Evolutionary conservation across 805 yeast species (phyloP), one percentile per base, ranked within the genome.

Genomic region (Suhomyces xylopsoci): DNA sequence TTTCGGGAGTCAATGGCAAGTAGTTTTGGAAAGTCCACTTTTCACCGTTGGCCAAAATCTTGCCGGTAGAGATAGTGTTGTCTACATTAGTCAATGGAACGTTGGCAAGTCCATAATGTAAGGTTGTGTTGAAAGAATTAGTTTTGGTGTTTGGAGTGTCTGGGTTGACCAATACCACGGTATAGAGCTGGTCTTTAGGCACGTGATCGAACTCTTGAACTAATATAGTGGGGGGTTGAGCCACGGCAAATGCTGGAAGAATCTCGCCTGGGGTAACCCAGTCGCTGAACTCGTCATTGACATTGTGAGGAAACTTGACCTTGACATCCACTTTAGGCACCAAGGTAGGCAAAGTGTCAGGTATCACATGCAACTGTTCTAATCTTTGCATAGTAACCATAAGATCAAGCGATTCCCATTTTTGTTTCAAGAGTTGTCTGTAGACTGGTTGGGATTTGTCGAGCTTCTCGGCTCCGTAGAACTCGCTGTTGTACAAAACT

Each of bases 331-430:
- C 93, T 56, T 78, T 73, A 17, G 98, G 98, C 8, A 81, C 85
- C 52, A 94, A 70, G 2, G 97, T 91, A 25, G 97, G 94, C 68
- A 94, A 66, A 3, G 98, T 92, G 66, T 94, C 99, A 14, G 99
- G 99, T 54, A 94, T 88, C 43, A 90, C 90, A 43, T 80, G 81
- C 59, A 90, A 73, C 52, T 87, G 84, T 72, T 94, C 99, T 50
- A 94, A 71, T 74, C 98, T 84, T 74, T 94, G 97, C 94, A 94
- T 90, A 50, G 86, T 75, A 49, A 90, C 65, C 89, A 90, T 87
- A 69, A 83, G 82, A 44, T 82, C 85, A 56, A 84, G 77, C 12
- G 69, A 61, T 65, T 83, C 81, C 97, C 97, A 93, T 57, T 85
- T 81, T 55, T 85, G 72, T 60, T 81, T 74, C 54, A 88, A 81